phyloP scores from a whole-genome alignment of 2,329 filamentous ascomycete genomes.

The Emergomyces africanus region DNA sequence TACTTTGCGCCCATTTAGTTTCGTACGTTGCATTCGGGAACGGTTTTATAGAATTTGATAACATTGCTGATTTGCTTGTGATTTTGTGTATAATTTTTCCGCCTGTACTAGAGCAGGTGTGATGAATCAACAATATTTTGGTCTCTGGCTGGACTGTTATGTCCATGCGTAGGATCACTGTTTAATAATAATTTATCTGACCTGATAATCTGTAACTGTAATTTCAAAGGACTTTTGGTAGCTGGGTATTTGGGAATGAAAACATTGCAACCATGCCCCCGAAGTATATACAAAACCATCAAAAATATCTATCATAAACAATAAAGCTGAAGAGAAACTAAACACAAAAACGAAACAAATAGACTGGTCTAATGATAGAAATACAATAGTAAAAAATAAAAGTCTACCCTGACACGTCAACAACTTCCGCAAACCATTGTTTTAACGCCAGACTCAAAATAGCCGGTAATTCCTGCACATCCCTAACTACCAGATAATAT shows the following conservation, averaged over 20 bases:
- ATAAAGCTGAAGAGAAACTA: not conserved
- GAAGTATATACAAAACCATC: not conserved
- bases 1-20: not conserved
- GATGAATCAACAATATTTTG: not conserved
- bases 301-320: not conserved
- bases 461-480: constrained; percentile 79
- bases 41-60: not conserved
- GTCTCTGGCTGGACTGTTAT: not conserved
- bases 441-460: constrained; percentile 79
- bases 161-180: no score
- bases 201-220: no score
- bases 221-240: not conserved
- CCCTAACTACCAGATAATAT: constrained; percentile 89
- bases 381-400: not conserved
- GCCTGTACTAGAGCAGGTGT: not conserved
- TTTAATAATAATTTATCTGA: no score
- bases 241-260: no score
- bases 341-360: not conserved
- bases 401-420: constrained; percentile 29
- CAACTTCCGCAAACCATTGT: constrained; percentile 83
- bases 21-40: not conserved
- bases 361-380: not conserved
- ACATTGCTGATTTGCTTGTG: not conserved
- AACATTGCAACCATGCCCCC: not conserved
- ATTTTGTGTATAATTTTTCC: not conserved